A percentile compares a stretch with the other conserved stretches of the same genome.
These are phyloP conservation scores for Ambrosiella cleistominuta DNA, from an alignment of 2,329 filamentous ascomycete genomes.

Conservation along the genomic window DNA sequence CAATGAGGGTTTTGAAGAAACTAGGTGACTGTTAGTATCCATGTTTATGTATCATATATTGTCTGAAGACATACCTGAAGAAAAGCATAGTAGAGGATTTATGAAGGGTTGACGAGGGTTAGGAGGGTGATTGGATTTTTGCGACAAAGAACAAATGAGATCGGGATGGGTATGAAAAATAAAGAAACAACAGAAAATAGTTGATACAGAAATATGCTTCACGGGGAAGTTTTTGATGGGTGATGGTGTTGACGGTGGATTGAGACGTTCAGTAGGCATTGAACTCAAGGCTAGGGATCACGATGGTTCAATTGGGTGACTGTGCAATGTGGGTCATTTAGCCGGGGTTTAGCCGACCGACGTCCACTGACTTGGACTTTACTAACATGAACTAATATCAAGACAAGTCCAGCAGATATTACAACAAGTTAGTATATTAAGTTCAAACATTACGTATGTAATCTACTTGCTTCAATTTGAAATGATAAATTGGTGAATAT, in stretches of 20 bases:
- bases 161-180: no score
- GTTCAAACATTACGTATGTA: background rate
- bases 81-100: slow-evolving; percentile 24
- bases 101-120: slow-evolving; percentile 5
- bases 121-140: background rate
- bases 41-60: background rate
- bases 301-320: background rate
- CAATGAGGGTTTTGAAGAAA: slow-evolving; percentile 98
- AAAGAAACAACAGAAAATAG: no score
- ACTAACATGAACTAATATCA: background rate
- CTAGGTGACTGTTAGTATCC: slow-evolving; percentile 26
- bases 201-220: no score
- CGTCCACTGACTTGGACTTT: background rate
- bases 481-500: background rate
- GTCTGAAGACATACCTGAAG: slow-evolving; percentile 23
- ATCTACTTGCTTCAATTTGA: background rate
- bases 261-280: background rate
- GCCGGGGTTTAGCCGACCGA: background rate
- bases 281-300: slow-evolving; percentile 1
- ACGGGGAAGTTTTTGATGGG: background rate
- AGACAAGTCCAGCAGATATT: background rate
- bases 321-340: background rate
- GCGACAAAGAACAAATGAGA: no score
- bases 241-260: background rate
- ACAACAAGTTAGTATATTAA: background rate